Evolutionary conservation across 257 asterid genomes (phyloP).

Genomic region (Jasminum sambac): DNA sequence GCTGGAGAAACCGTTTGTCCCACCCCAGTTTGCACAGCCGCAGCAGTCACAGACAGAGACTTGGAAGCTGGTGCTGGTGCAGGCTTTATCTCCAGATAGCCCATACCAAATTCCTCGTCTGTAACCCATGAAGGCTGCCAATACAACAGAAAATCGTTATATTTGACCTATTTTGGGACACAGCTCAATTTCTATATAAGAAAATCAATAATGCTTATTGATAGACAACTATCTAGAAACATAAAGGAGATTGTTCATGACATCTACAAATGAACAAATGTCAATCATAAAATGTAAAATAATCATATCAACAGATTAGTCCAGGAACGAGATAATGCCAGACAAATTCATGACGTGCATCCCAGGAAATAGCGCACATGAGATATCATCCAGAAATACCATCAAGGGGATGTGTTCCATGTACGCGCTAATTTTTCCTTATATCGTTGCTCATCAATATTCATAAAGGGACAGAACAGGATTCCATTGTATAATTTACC

Average conservation of each 20-base stretch:
- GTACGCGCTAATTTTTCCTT: neutral
- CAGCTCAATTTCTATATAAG: conserved; percentile 4
- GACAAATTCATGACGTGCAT: conserved; percentile 1
- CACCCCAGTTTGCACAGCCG: conserved; percentile 60
- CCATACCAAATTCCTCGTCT: conserved; percentile 99
- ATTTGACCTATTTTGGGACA: conserved; percentile 13
- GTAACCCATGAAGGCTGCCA: conserved; percentile 95
- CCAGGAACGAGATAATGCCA: conserved; percentile 7
- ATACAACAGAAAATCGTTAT: conserved; percentile 22
- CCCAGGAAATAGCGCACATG: conserved; percentile 11
- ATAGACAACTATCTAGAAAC: neutral
- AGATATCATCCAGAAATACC: conserved; percentile 10
- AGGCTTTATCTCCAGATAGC: conserved; percentile 83
- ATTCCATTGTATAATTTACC: conserved; percentile 43
- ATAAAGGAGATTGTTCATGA: neutral
- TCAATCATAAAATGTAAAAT: neutral
- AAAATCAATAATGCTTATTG: conserved; percentile 13
- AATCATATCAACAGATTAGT: conserved; percentile 22
- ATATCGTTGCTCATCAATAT: conserved; percentile 1
- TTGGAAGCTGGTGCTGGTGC: conserved; percentile 64
- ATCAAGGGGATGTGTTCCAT: neutral
- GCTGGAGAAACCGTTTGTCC: conserved; percentile 48
- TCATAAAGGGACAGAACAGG: neutral
- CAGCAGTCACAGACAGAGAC: conserved; percentile 52
- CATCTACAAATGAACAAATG: neutral